phyloP scores from a whole-genome alignment of 2,329 filamentous ascomycete genomes.

The Boeremia exigua region DNA sequence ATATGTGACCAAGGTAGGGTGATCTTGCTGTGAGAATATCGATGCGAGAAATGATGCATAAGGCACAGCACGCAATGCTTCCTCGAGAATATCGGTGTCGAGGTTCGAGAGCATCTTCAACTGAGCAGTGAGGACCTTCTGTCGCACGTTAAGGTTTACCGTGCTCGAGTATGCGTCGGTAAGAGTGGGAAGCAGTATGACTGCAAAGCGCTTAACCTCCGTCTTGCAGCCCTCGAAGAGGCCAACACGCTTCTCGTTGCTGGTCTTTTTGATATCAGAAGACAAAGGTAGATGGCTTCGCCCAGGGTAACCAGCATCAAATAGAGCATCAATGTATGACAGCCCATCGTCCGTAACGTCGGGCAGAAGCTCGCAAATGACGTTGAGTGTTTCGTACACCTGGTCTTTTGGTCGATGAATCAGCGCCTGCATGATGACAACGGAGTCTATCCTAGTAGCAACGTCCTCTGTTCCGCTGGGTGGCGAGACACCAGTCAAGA shows the following conservation, averaged over 20 bases:
- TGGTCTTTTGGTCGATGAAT: constrained; percentile 96
- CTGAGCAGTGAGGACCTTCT: constrained; percentile 95
- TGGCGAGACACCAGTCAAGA: constrained; percentile 92
- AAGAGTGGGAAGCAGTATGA: constrained; percentile 91
- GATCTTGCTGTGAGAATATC: constrained; percentile 94
- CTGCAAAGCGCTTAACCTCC: constrained; percentile 87
- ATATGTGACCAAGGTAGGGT: constrained; percentile 82
- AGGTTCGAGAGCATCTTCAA: constrained; percentile 97
- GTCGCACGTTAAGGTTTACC: constrained; percentile 90
- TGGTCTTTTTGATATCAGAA: constrained; percentile 59
- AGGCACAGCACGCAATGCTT: constrained; percentile 84
- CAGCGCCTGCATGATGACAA: constrained; percentile 97
- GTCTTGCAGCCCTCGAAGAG: constrained; percentile 81
- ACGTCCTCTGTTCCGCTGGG: constrained; percentile 79
- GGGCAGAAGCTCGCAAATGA: constrained; percentile 93
- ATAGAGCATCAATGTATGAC: constrained; percentile 58
- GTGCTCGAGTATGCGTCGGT: constrained; percentile 98
- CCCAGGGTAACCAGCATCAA: constrained; percentile 57
- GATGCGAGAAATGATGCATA: constrained; percentile 96
- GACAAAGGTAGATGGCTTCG: constrained; percentile 54
- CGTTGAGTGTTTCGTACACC: constrained; percentile 95
- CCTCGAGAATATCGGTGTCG: constrained; percentile 82
- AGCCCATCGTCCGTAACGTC: constrained; percentile 67
- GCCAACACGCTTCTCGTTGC: constrained; percentile 82
- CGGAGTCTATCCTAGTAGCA: constrained; percentile 88